Conservation (phyloP, 1,284 basidiomycete species). For the Trichosporon sp. region DNA sequence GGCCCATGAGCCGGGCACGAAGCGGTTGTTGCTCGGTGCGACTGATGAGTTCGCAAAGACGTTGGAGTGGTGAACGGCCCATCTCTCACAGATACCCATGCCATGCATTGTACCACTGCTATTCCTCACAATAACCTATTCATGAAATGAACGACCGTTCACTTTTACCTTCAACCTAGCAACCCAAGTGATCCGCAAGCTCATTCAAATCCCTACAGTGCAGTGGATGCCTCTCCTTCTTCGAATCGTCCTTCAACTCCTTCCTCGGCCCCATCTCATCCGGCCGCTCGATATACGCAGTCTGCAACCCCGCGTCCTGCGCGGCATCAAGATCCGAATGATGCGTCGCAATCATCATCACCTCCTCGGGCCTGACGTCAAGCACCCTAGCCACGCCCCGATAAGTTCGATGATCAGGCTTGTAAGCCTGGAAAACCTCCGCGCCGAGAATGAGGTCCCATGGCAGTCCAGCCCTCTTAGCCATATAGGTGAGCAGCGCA, state of each 20-base stretch:
- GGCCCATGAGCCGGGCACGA: constrained; percentile 67
- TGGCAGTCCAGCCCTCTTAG: constrained; percentile 10
- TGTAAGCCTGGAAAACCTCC: constrained; percentile 16
- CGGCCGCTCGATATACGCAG: constrained; percentile 14
- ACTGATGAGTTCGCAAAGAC: constrained; percentile 8
- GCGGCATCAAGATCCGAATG: constrained; percentile 15
- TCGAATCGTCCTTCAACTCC: not conserved
- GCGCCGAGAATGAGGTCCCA: constrained; percentile 14
- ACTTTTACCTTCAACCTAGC: constrained; percentile 3
- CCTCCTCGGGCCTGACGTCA: not conserved
- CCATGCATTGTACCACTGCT: not conserved
- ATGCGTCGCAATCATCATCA: constrained; percentile 17
- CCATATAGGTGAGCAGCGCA: constrained; percentile 11
- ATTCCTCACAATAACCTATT: no score
- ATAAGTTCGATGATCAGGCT: constrained; percentile 10
- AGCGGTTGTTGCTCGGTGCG: constrained; percentile 55
- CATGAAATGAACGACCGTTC: no score
- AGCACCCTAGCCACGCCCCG: constrained; percentile 9
- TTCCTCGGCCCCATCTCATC: constrained; percentile 5
- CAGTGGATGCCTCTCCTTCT: constrained; percentile 5
- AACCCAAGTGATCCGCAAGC: constrained; percentile 10
- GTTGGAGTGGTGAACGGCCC: constrained; percentile 3
- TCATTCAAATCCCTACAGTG: constrained; percentile 7
- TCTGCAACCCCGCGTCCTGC: constrained; percentile 9
- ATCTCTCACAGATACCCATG: not conserved